Base-by-base conservation (phyloP, 2,329 filamentous ascomycete species). In the Daldinia sp. region DNA sequence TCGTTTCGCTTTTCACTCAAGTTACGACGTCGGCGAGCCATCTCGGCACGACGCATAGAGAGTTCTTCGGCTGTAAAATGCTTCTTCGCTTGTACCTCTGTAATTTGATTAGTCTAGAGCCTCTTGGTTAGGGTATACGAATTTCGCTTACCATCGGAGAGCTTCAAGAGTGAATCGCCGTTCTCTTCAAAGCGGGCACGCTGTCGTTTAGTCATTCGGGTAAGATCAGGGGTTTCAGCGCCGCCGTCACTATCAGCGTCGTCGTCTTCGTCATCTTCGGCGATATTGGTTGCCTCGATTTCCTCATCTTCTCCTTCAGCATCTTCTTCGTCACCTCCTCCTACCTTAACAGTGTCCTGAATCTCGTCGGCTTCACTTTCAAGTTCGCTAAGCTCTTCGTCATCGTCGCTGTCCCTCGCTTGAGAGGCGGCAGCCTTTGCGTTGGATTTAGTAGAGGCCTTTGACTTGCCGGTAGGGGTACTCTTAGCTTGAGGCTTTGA, bases 81-180 rank as follows among this genome's bases (percentile, higher is more conserved):
- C 76, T 89, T 89, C 78, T 89, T 89, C 1, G 84, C 87, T 83
- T 89, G 87, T 4, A 89, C 87, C 83, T 89, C 87, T 89, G 79
- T 69, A 42, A 4, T 74, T 28, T 5, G 39, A 42, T 77, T 67
- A 76, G 74, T 44, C 28, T 35, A 18, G 13, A 28, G 7, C 33
- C 35, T 23, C n/a, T 15, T 2, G 41, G 33, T 18, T 20, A 12
- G 15, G 48, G 15, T 7, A n/a, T 6, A 28, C 2, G 53, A 9
- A 33, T 37, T 26, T 30, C n/a, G 20, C 85, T 70, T 79, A 86
- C 87, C 87, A 78, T 89, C 87, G 2, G 87, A 89, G 0, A 89
- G 77, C 76, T 89, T 89, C 84, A 89, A 85, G 15, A 79, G 75
- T 83, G 86, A 73, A 85, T 84, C 76, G 82, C 85, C 50, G 81